Evolutionary conservation across 1,139 yeast species (phyloP).

Genomic region (Taiozyma sp.): DNA sequence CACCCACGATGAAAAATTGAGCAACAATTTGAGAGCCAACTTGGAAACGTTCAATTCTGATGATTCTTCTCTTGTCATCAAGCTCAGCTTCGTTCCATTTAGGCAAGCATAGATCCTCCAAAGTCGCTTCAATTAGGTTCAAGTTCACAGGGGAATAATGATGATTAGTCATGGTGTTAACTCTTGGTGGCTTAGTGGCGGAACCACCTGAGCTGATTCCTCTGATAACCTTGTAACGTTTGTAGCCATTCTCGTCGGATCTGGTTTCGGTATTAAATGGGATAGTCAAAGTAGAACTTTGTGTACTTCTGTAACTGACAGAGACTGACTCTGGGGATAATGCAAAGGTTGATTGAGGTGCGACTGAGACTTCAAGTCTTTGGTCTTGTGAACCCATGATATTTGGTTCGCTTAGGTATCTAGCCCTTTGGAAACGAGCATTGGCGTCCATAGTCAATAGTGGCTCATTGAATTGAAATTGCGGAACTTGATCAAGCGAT

Average conservation of each 20-base stretch:
- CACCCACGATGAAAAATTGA: constrained; percentile 45
- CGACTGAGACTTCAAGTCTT: not conserved
- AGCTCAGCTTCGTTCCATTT: constrained; percentile 43
- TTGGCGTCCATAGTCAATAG: not conserved
- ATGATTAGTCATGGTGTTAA: constrained; percentile 28
- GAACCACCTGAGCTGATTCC: constrained; percentile 58
- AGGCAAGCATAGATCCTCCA: constrained; percentile 44
- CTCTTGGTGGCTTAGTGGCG: constrained; percentile 48
- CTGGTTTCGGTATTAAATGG: constrained; percentile 4
- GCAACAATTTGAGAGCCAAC: constrained; percentile 41
- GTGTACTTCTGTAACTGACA: constrained; percentile 3
- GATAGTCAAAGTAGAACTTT: constrained; percentile 4
- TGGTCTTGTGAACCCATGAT: constrained; percentile 2
- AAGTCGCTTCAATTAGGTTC: constrained; percentile 37
- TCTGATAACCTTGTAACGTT: constrained; percentile 41
- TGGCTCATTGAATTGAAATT: not conserved
- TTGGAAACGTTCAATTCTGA: constrained; percentile 52
- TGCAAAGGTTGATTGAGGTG: constrained; percentile 11
- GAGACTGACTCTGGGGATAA: constrained; percentile 14
- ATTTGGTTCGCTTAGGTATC: constrained; percentile 14
- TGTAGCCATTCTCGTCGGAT: constrained; percentile 4
- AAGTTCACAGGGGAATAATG: constrained; percentile 43
- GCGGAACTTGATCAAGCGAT: not conserved
- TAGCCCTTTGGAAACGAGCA: constrained; percentile 7
- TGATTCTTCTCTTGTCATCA: constrained; percentile 47